Base-by-base conservation (phyloP, 805 yeast species). In the Metschnikowia noctiluminum region DNA sequence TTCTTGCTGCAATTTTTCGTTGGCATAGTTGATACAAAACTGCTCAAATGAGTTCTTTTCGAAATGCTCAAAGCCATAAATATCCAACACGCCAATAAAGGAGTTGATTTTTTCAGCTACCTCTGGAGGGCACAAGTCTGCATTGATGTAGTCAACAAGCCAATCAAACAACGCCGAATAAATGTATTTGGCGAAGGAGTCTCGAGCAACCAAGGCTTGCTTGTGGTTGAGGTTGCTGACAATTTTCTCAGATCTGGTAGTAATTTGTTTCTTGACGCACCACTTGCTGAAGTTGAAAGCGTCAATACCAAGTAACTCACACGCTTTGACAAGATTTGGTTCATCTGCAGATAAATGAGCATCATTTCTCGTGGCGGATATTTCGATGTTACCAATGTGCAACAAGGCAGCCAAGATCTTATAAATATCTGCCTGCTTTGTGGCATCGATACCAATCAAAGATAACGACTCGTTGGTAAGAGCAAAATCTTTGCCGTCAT, bases 11-110 rank as follows among this genome's bases (percentile, higher is more conserved):
- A 92, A 78, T 70, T 92, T 92, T 73, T 92, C 99, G 69, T 91
- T 91, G 40, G 97, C 97, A 66, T 91, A 91, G 67, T 91, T 91
- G 70, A 91, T 91, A 74, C 99, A 92, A 69, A 92, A 92, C 69
- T 92, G 99, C 70, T 92, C 99, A 62, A 92, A 92, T 8, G 97
- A 90, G 70, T 92, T 92, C 61, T 81, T 84, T 57, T 89, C 91
- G 65, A 92, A 92, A 69, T 92, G 97, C 69, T 92, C 99, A 66
- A 92, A 92, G 26, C 99, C 99, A 63, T 92, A 92, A 59, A 92
- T 92, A 84, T 92, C 99, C 60, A 92, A 78, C 30, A 92, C 98
- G 66, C 99, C 99, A 61, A 92, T 92, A 60, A 92, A 94, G 1
- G 89, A 79, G 40, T 77, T 70, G 46, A 85, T 77, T 35, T 82